Evolutionary conservation across 805 yeast species (phyloP).

Genomic region (Ogataea ganodermae): DNA sequence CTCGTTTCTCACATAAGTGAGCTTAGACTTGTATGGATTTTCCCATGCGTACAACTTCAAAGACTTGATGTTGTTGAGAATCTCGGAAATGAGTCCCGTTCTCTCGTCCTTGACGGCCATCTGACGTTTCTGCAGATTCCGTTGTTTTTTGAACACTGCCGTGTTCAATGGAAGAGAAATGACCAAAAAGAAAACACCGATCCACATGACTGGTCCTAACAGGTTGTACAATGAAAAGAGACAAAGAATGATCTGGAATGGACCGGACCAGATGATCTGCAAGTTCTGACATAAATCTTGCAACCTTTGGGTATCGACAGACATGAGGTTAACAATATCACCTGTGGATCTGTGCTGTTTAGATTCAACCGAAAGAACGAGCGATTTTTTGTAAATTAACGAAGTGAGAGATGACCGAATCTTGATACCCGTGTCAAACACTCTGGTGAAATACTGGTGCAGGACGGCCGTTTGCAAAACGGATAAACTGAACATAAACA

Average conservation of each 20-base stretch:
- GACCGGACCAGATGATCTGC: conserved; percentile 88
- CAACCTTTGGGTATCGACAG: conserved; percentile 87
- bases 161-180: conserved; percentile 82
- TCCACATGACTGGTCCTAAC: conserved; percentile 92
- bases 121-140: conserved; percentile 74
- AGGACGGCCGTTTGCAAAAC: conserved; percentile 74
- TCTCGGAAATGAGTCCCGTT: conserved; percentile 84
- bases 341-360: conserved; percentile 78
- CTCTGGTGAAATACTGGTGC: conserved; percentile 78
- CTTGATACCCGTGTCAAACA: conserved; percentile 76
- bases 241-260: conserved; percentile 82
- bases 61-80: conserved; percentile 88
- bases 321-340: conserved; percentile 91
- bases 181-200: conserved; percentile 81
- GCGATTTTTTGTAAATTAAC: conserved; percentile 65
- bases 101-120: conserved; percentile 92
- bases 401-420: conserved; percentile 70
- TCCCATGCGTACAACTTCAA: conserved; percentile 97
- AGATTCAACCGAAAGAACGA: conserved; percentile 70
- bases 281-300: conserved; percentile 81
- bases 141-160: conserved; percentile 64
- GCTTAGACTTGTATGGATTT: conserved; percentile 70
- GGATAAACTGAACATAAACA: conserved; percentile 73
- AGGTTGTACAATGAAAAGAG: conserved; percentile 68
- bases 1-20: conserved; percentile 82